Percentiles rank a stretch among this genome's conserved stretches.
These are phyloP conservation scores for Tylopilus rubrobrunneus DNA, from an alignment of 768 basidiomycete genomes.

Conservation along the genomic window DNA sequence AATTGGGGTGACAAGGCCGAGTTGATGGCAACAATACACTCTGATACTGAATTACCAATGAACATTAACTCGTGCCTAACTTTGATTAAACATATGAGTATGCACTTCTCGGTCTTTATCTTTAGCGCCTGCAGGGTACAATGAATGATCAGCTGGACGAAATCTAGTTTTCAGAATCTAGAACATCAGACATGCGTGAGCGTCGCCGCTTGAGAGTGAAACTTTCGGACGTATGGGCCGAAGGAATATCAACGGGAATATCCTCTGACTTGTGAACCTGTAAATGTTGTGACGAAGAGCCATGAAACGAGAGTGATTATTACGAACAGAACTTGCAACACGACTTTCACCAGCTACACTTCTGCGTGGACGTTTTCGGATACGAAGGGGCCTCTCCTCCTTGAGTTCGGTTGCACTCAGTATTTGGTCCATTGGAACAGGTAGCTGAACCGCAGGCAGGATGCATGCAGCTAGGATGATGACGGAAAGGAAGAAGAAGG, in stretches of 20 bases:
- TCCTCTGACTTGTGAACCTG: constrained; percentile 29
- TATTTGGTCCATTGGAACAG: constrained; percentile 15
- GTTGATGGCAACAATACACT: constrained; percentile 6
- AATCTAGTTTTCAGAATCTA: constrained; percentile 29
- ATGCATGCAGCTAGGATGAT: constrained; percentile 47
- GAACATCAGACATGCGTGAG: constrained; percentile 36
- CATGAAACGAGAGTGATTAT: neutral
- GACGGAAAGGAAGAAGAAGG: constrained; percentile 47
- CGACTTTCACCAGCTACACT: constrained; percentile 17
- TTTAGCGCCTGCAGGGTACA: constrained; percentile 9
- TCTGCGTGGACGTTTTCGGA: constrained; percentile 29
- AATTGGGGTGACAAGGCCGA: constrained; percentile 1
- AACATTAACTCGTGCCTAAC: constrained; percentile 24
- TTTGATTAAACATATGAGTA: constrained; percentile 23
- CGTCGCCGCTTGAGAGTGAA: constrained; percentile 43
- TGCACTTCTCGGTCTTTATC: constrained; percentile 6
- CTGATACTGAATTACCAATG: constrained; percentile 8
- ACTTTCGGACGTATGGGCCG: constrained; percentile 25
- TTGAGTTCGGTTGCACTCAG: constrained; percentile 7
- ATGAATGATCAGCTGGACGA: constrained; percentile 3
- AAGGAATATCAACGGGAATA: constrained; percentile 27
- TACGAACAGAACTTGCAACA: constrained; percentile 23
- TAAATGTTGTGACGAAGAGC: constrained; percentile 11
- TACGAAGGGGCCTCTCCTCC: constrained; percentile 21
- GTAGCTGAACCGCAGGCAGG: constrained; percentile 42